Percentiles rank a stretch among this genome's conserved stretches.
phyloP scores from a whole-genome alignment of 805 yeast genomes.

The Candida incommunis region DNA sequence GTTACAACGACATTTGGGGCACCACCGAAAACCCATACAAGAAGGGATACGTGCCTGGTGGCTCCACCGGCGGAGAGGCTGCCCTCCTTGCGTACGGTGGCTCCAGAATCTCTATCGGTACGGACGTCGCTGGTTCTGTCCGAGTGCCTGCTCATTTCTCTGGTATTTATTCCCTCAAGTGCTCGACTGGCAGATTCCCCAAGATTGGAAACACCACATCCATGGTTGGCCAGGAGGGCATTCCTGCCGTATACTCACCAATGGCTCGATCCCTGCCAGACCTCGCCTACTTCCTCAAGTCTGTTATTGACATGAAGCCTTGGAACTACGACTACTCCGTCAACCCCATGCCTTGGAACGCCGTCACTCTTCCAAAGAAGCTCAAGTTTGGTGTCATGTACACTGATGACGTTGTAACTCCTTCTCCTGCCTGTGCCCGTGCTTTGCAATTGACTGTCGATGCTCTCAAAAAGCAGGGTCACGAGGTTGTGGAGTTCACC shows the following conservation, averaged over 20 bases:
- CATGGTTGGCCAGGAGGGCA: conserved; percentile 34
- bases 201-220: conserved; percentile 25
- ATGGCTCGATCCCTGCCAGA: conserved; percentile 36
- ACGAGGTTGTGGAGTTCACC: conserved; percentile 29
- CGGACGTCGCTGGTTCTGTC: conserved; percentile 44
- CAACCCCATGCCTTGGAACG: conserved; percentile 38
- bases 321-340: conserved; percentile 39
- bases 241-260: conserved; percentile 33
- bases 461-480: conserved; percentile 31
- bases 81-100: conserved; percentile 34
- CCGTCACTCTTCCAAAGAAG: conserved; percentile 23
- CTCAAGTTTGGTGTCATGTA: conserved; percentile 34
- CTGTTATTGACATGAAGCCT: conserved; percentile 34
- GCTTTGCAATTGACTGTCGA: conserved; percentile 26
- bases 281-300: conserved; percentile 33
- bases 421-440: conserved; percentile 34
- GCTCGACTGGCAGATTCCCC: conserved; percentile 38
- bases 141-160: conserved; percentile 40
- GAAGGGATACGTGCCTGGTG: conserved; percentile 33
- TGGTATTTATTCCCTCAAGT: conserved; percentile 36
- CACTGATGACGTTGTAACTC: conserved; percentile 35
- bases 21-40: conserved; percentile 35
- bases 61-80: conserved; percentile 42
- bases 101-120: conserved; percentile 38
- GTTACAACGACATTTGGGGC: conserved; percentile 42